Base-by-base conservation (phyloP, 2,329 filamentous ascomycete species). In the Fusarium longipes region DNA sequence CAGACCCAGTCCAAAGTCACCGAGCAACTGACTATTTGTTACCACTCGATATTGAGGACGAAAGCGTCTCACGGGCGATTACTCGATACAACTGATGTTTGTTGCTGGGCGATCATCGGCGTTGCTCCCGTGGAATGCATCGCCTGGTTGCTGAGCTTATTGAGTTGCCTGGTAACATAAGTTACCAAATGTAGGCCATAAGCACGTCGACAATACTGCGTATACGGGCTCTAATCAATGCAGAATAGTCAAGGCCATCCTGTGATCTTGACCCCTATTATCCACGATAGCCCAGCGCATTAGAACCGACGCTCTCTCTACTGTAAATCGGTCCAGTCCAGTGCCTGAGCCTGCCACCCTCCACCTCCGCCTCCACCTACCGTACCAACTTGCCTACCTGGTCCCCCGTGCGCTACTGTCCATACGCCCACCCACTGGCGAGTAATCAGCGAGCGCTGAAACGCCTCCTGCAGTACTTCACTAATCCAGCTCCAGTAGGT, bases 211-310 rank as follows among this genome's bases (percentile, higher is more conserved):
- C 45, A 35, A 49, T 27, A 14, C 24, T 49, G 30, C 32, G 38
- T 38, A 8, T 20, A 27, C 11, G 27, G 9, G 25, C 22, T 43
- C 15, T 12, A 49, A 32, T 49, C 22, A 18, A 18, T 14, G 25
- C 32, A 15, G 22, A 38, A 27, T 20, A 12, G 38, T 35, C 22
- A 49, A 36, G 12, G 20, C 60, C 36, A 54, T 59, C 45, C 53
- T 55, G 49, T 67, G 50, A 60, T 63, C 22, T 54, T 35, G 50
- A 47, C 71, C 71, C 69, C 65, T 73, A 72, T 73, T 73, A 67
- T 65, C 70, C 70, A 63, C 65, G 72, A 73, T 64, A 54, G 47
- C 53, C 50, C 62, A 70, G 47, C 64, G 58, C 55, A 71, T 53
- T 61, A 67, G 44, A 48, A 53, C 38, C 40, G 49, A 49, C 45